phyloP scores from a whole-genome alignment of 208 protist species.

The Acanthamoeba healyi region DNA sequence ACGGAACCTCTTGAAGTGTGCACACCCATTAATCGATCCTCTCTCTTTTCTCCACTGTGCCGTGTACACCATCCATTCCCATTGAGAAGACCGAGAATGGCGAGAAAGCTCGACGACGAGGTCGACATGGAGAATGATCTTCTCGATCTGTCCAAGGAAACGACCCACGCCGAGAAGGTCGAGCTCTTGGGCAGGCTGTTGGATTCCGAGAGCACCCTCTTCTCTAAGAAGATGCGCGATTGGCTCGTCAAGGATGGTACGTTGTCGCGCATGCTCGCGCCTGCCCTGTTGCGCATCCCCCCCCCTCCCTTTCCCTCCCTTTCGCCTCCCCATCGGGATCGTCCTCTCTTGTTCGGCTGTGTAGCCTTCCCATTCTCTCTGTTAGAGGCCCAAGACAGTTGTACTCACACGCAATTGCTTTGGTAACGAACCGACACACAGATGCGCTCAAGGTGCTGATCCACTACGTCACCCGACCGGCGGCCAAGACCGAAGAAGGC shows the following conservation, averaged over 20 bases:
- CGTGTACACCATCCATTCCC: too few species aligned
- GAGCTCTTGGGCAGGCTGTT: conserved; percentile 51
- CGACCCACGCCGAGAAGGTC: conserved; percentile 57
- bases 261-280: not conserved
- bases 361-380: not conserved
- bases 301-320: not conserved
- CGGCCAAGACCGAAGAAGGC: conserved; percentile 45
- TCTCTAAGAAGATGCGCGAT: conserved; percentile 77
- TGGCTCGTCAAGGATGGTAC: conserved; percentile 73
- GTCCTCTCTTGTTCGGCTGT: not conserved
- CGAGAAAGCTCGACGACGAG: conserved; percentile 71
- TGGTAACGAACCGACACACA: too few species aligned
- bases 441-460: conserved; percentile 60
- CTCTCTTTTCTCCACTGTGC: not conserved
- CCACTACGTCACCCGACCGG: conserved; percentile 66
- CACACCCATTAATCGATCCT: too few species aligned
- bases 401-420: too few species aligned
- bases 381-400: too few species aligned
- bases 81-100: not conserved
- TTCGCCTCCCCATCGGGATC: not conserved
- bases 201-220: conserved; percentile 71
- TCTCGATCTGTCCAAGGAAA: conserved; percentile 59
- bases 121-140: conserved; percentile 59
- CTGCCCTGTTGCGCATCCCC: not conserved
- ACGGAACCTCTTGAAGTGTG: too few species aligned